phyloP scores from a whole-genome alignment of 2,329 filamentous ascomycete species.

The Pochonia chlamydosporia region DNA sequence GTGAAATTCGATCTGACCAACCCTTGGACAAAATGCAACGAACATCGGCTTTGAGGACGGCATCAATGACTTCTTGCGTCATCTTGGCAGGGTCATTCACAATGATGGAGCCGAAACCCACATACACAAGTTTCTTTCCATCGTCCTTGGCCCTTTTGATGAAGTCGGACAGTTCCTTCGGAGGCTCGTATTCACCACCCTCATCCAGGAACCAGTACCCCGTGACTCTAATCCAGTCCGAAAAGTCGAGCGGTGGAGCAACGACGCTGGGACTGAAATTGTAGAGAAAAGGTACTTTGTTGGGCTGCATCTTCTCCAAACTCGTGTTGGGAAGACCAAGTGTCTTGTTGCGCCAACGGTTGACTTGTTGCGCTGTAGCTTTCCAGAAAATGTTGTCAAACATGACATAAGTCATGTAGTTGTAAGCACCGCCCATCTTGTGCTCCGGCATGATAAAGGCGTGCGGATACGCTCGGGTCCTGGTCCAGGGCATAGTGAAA shows the following conservation, averaged over 20 bases:
- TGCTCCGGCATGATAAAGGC: conserved; percentile 89
- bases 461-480: conserved; percentile 91
- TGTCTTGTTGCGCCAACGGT: conserved; percentile 80
- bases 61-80: conserved; percentile 88
- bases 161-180: conserved; percentile 69
- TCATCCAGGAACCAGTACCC: conserved; percentile 98
- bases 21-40: conserved; percentile 93
- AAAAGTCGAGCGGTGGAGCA: conserved; percentile 89
- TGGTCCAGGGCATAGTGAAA: conserved; percentile 98
- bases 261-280: conserved; percentile 95
- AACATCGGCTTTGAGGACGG: conserved; percentile 84
- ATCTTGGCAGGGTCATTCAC: conserved; percentile 84
- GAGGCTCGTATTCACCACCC: conserved; percentile 62
- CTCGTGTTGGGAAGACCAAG: conserved; percentile 75
- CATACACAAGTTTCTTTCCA: conserved; percentile 88
- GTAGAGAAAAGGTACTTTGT: conserved; percentile 97
- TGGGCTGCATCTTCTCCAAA: conserved; percentile 86
- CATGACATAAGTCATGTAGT: conserved; percentile 90
- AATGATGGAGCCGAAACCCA: conserved; percentile 94
- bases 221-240: conserved; percentile 94
- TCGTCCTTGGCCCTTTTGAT: conserved; percentile 78
- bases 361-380: conserved; percentile 83
- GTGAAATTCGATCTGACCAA: conserved; percentile 77
- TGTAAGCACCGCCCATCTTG: conserved; percentile 93
- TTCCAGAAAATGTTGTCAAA: conserved; percentile 98